These are phyloP conservation scores for Melampsora abietis-canadensis DNA, from an alignment of 1,284 basidiomycete genomes.

Conservation along the genomic window DNA sequence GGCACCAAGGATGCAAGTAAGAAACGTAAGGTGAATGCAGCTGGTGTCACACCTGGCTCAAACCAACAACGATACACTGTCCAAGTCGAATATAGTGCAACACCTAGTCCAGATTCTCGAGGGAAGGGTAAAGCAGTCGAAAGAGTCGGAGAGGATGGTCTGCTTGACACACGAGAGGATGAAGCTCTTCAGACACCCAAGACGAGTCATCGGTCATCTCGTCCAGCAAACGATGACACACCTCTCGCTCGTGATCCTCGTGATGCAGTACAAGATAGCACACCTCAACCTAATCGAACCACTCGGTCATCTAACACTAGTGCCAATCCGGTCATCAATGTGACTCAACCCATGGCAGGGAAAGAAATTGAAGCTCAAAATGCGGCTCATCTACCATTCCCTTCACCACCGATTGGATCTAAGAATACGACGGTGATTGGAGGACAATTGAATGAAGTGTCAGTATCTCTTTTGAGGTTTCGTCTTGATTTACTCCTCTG, in stretches of 20 bases:
- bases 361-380: neutral
- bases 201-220: neutral
- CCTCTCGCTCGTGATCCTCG: neutral
- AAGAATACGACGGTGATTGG: constrained; percentile 5
- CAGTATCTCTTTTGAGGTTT: neutral
- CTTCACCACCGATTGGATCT: constrained; percentile 38
- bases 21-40: constrained; percentile 20
- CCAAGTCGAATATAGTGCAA: constrained; percentile 40
- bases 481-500: too few species aligned
- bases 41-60: neutral
- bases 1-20: constrained; percentile 4
- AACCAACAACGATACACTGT: constrained; percentile 38
- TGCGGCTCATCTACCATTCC: constrained; percentile 21
- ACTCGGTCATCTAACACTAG: neutral
- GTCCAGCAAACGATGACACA: neutral
- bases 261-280: neutral
- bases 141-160: neutral
- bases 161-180: neutral
- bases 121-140: constrained; percentile 20
- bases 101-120: constrained; percentile 1
- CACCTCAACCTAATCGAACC: constrained; percentile 34
- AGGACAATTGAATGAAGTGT: constrained; percentile 47
- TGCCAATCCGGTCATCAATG: neutral
- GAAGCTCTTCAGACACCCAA: constrained; percentile 1
- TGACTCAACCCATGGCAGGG: neutral